phyloP scores from a whole-genome alignment of 23 red algal species.

The Agarophyton chilense region DNA sequence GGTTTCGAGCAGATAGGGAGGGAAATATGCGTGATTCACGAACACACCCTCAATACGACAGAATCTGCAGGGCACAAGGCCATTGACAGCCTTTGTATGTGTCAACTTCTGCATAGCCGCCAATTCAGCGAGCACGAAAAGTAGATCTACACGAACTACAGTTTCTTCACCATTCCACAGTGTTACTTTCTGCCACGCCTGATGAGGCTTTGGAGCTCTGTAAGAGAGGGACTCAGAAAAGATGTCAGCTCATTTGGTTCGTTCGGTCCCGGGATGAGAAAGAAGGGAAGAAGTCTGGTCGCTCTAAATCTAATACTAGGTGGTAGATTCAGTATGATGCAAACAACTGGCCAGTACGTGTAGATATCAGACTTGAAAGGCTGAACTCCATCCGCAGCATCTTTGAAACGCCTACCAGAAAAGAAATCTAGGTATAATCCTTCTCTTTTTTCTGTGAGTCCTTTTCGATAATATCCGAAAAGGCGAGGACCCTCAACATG shows the following conservation, averaged over 20 bases:
- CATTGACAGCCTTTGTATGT: background rate
- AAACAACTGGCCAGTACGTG: background rate
- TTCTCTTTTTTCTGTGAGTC: background rate
- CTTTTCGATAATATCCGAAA: background rate
- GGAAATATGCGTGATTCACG: background rate
- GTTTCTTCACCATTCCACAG: background rate
- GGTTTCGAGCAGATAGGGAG: background rate
- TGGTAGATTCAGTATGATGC: background rate
- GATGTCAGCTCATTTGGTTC: background rate
- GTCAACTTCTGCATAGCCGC: background rate
- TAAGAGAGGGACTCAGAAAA: background rate
- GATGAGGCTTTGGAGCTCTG: background rate
- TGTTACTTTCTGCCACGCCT: background rate
- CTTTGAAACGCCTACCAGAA: background rate
- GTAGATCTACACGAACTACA: background rate
- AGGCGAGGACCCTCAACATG: background rate
- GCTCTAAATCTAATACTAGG: background rate
- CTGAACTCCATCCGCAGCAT: background rate
- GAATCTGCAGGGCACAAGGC: background rate
- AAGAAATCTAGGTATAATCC: background rate
- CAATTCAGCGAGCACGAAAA: background rate
- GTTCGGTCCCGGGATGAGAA: constrained; percentile 8
- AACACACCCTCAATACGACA: background rate
- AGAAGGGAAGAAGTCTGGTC: background rate
- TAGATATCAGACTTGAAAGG: constrained; percentile 4